Percentiles rank a stretch among this genome's conserved stretches.
These are phyloP conservation scores for Solanum neorickii DNA, from an alignment of 257 asterid genomes.

Conservation along the genomic window DNA sequence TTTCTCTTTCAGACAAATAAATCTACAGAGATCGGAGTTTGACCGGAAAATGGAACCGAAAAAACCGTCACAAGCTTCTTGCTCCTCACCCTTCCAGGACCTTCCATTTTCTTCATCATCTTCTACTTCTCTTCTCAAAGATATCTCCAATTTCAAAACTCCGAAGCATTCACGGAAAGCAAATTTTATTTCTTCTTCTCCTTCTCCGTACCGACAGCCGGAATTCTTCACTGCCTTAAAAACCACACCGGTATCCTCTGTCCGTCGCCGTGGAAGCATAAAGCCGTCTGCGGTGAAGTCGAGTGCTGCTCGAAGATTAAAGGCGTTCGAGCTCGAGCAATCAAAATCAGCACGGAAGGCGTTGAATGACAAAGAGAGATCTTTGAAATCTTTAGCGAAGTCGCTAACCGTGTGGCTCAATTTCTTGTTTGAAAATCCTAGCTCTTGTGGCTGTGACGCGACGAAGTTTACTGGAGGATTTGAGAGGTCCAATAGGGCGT, in stretches of 20 bases:
- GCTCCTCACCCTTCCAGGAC: slow-evolving; percentile 32
- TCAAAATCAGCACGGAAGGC: slow-evolving; percentile 70
- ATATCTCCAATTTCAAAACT: slow-evolving; percentile 64
- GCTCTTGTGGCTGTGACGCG: slow-evolving; percentile 72
- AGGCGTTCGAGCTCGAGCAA: slow-evolving; percentile 79
- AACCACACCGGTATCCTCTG: slow-evolving; percentile 41
- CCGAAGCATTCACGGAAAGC: slow-evolving; percentile 30
- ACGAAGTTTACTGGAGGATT: slow-evolving; percentile 43
- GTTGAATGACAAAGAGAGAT: slow-evolving; percentile 51
- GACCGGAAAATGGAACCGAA: background rate
- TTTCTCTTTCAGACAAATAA: background rate
- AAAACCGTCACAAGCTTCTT: background rate
- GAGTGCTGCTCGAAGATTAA: slow-evolving; percentile 53
- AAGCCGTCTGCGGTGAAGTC: slow-evolving; percentile 38
- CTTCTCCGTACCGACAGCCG: slow-evolving; percentile 21
- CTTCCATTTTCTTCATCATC: slow-evolving; percentile 24
- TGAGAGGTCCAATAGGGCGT: slow-evolving; percentile 18
- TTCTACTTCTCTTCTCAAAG: slow-evolving; percentile 40
- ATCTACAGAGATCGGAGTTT: background rate
- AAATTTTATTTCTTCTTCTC: slow-evolving; percentile 10
- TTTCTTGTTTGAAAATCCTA: slow-evolving; percentile 69
- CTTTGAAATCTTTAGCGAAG: slow-evolving; percentile 55
- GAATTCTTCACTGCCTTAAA: slow-evolving; percentile 55
- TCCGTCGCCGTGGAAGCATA: slow-evolving; percentile 11
- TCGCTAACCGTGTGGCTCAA: slow-evolving; percentile 91